Base-by-base conservation (phyloP, 352 stramenopile genomes). In the Hyphochytrium catenoides region DNA sequence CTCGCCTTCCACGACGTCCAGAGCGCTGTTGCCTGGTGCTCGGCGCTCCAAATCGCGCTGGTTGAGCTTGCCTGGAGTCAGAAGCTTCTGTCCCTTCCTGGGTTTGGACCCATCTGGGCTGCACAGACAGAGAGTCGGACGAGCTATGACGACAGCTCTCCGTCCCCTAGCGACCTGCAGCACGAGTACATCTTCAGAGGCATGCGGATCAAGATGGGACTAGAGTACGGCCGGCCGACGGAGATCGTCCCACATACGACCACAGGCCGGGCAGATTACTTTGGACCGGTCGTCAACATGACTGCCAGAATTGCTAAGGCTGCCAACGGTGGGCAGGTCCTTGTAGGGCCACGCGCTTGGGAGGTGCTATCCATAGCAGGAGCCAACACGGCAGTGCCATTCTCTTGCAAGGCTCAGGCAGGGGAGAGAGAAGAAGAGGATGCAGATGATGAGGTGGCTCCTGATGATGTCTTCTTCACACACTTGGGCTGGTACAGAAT, bases 251-350 rank as follows among this genome's bases (percentile, higher is more conserved):
- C 70, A 4, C 70, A 84, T 52, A 84, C 81, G 42, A 81, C 70
- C 8, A 84, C 67, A 42, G 70, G 70, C 12, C 66, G 70, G 12
- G 70, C 70, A 7, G 70, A 84, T 46, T 84, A 84, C 48, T 84
- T 84, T 31, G 70, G 70, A 31, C 81, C 81, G 47, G 82, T 84
- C 41, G 70, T 84, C 38, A 84, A 84, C 43, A 66, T 82, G 44
- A 84, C 70, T 0, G 70, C 70, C 3, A 60, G 70, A 29, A 84
- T 84, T 38, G 70, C 70, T 11, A 84, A 84, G 50, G 62, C 66
- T 14, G 62, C 70, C 0, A 60, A 72, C 11, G 70, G 70, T 25
- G 65, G 66, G 1, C 62, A 84, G 44, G 62, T 81, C 15, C 52
- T 84, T 21, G 74, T 84, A 38, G 70, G 70, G 17, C 59, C 64